phyloP scores from a whole-genome alignment of 202 grass and related monocot genomes.

The Cymbopogon flexuosus region DNA sequence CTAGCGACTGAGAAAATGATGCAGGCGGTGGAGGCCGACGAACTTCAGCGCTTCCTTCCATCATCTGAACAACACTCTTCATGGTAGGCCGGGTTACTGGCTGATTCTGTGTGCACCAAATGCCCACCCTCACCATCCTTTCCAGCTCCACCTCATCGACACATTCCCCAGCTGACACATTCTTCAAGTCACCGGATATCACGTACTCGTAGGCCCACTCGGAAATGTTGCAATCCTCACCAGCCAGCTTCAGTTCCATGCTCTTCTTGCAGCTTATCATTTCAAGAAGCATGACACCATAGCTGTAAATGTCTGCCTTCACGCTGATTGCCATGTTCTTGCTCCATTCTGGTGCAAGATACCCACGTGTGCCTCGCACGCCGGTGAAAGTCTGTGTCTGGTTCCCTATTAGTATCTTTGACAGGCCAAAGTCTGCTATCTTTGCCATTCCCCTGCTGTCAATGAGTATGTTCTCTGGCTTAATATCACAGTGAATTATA shows the following conservation, averaged over 20 bases:
- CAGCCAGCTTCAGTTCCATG: slow-evolving; percentile 27
- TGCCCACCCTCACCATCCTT: slow-evolving; percentile 23
- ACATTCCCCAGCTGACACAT: slow-evolving; percentile 14
- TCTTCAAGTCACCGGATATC: background rate
- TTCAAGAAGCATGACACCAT: slow-evolving; percentile 38
- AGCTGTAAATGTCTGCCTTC: slow-evolving; percentile 44
- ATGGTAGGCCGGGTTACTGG: slow-evolving; percentile 34
- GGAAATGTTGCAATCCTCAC: slow-evolving; percentile 34
- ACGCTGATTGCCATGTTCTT: slow-evolving; percentile 30
- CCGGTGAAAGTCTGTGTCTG: slow-evolving; percentile 39
- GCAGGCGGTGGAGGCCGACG: slow-evolving; percentile 24
- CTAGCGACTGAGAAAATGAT: slow-evolving; percentile 33
- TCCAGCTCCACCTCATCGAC: slow-evolving; percentile 22
- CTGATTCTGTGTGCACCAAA: slow-evolving; percentile 44
- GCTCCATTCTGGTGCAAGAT: slow-evolving; percentile 49
- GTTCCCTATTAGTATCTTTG: slow-evolving; percentile 35
- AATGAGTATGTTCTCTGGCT: slow-evolving; percentile 57
- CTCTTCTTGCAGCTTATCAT: slow-evolving; percentile 41
- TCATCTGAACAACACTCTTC: slow-evolving; percentile 38
- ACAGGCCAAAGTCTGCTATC: slow-evolving; percentile 42
- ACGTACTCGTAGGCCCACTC: slow-evolving; percentile 42
- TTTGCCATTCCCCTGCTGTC: slow-evolving; percentile 27
- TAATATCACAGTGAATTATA: slow-evolving; percentile 72
- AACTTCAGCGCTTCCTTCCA: slow-evolving; percentile 30
- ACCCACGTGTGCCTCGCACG: slow-evolving; percentile 34